phyloP scores from a whole-genome alignment of 208 protist genomes.

The Trypanosoma melophagium region DNA sequence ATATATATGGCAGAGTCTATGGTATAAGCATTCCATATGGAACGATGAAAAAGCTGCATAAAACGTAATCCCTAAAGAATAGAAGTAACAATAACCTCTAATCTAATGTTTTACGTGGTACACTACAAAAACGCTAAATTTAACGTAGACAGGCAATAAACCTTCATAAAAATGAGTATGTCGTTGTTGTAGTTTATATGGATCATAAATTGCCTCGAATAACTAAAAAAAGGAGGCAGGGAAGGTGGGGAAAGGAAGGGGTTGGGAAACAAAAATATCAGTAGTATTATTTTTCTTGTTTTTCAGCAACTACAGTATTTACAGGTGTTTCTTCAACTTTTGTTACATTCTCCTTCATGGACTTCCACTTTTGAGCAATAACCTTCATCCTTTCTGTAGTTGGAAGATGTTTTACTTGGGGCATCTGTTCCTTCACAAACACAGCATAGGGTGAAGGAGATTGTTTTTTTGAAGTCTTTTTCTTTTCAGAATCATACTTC shows the following conservation, averaged over 20 bases:
- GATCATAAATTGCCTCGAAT: too few species aligned
- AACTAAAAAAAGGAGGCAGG: too few species aligned
- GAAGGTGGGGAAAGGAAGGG: not conserved
- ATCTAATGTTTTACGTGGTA: too few species aligned
- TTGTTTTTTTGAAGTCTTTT: conserved; percentile 21
- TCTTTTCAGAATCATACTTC: conserved; percentile 8
- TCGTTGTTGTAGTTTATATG: too few species aligned
- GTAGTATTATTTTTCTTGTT: not conserved
- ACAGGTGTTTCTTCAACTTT: not conserved
- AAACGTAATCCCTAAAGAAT: too few species aligned
- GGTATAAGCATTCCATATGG: too few species aligned
- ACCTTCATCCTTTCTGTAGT: conserved; percentile 55
- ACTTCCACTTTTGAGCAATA: conserved; percentile 56
- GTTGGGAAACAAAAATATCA: not conserved
- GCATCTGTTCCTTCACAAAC: conserved; percentile 81
- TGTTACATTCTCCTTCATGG: conserved; percentile 17
- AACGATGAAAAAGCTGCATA: too few species aligned
- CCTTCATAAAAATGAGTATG: not conserved
- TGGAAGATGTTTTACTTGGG: conserved; percentile 39
- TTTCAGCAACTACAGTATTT: conserved; percentile 16
- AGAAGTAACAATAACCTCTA: too few species aligned
- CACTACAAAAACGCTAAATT: too few species aligned
- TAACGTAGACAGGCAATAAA: too few species aligned
- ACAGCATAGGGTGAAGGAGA: conserved; percentile 39
- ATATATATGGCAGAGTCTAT: too few species aligned